These are phyloP conservation scores for Eurotiales sp. DNA, from an alignment of 2,329 filamentous ascomycete genomes.

Conservation along the genomic window DNA sequence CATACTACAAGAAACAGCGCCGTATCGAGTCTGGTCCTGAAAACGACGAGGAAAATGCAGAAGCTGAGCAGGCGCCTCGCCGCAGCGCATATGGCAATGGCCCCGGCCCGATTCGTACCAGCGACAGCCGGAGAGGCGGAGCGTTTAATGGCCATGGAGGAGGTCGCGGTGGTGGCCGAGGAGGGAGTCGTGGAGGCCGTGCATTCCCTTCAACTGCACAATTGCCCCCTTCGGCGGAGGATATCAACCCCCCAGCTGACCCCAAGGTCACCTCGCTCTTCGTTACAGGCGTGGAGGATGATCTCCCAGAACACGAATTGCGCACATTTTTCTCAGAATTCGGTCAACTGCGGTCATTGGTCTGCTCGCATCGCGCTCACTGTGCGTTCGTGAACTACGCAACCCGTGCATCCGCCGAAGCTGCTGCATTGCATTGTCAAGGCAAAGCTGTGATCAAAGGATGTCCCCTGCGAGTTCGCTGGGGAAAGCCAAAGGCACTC, in stretches of 20 bases:
- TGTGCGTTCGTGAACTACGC: slow-evolving; percentile 96
- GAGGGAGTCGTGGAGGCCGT: slow-evolving; percentile 49
- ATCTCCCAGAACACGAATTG: slow-evolving; percentile 86
- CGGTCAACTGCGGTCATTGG: slow-evolving; percentile 84
- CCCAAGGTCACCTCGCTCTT: slow-evolving; percentile 88
- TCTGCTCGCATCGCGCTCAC: slow-evolving; percentile 95
- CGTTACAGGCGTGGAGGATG: slow-evolving; percentile 91
- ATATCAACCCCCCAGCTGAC: slow-evolving; percentile 81
- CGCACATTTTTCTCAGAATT: slow-evolving; percentile 86
- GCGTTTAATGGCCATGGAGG: slow-evolving; percentile 44
- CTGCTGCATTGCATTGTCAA: slow-evolving; percentile 77
- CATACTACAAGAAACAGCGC: slow-evolving; percentile 87
- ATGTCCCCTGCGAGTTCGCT: slow-evolving; percentile 83
- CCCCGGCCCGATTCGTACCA: slow-evolving; percentile 71
- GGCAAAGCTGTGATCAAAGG: slow-evolving; percentile 87
- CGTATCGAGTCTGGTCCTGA: slow-evolving; percentile 60
- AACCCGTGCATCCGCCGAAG: slow-evolving; percentile 77
- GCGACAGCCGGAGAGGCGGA: slow-evolving; percentile 48
- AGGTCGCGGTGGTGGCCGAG: slow-evolving; percentile 50
- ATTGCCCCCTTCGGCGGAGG: slow-evolving; percentile 74
- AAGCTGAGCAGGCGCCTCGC: slow-evolving; percentile 39
- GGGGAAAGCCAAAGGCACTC: slow-evolving; percentile 88
- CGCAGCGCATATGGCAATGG: slow-evolving; percentile 41
- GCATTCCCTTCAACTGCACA: slow-evolving; percentile 68
- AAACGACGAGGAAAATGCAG: slow-evolving; percentile 21